Evolutionary conservation across 768 basidiomycete genomes (phyloP), one percentile per base, ranked within the genome.

Genomic region (Pulveroboletus sp.): DNA sequence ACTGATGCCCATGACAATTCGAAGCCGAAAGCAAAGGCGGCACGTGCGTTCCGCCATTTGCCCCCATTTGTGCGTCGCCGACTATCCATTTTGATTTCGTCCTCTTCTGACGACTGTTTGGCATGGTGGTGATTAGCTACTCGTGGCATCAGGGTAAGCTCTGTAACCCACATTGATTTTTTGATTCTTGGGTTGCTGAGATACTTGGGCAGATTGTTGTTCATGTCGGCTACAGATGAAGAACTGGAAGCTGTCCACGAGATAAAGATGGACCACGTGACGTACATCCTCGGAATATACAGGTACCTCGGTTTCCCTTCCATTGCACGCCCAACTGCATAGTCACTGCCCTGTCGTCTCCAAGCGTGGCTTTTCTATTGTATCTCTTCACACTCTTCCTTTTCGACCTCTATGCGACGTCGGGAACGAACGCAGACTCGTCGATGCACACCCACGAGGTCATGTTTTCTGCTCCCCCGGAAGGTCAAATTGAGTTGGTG

Each of bases 201-300:
- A 37, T 49, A 1, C 24, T 48, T n/a, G 30, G 12, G 2, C 49
- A 87, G 89, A 6, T 67, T 93, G 3, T 69, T 92, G 15, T 96
- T 97, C 74, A 91, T 95, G 82, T 88, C 87, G 12, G 94, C 86
- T 0, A 96, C 94, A 0, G 92, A 97, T 63, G 93, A 97, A 70
- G 90, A 95, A 65, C 71, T 95, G 27, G 60, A 76, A 24, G 87
- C 76, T 52, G 79, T 86, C 5, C 76, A 89, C 55, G 79, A 79
- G 11, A 73, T 71, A 17, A 85, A 79, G 38, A 90, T 95, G 82
- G 93, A 95, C 64, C 90, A 93, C 60, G 92, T 93, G 50, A 93
- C 93, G 0, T 95, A 94, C 60, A 75, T 87, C 33, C 75, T 93
- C 15, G 85, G 89, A 62, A 85, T 92, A 76, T 85, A 83, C 71